Conservation (phyloP, 805 yeast species). For the Saccharomycopsis oosterbeekiorum region DNA sequence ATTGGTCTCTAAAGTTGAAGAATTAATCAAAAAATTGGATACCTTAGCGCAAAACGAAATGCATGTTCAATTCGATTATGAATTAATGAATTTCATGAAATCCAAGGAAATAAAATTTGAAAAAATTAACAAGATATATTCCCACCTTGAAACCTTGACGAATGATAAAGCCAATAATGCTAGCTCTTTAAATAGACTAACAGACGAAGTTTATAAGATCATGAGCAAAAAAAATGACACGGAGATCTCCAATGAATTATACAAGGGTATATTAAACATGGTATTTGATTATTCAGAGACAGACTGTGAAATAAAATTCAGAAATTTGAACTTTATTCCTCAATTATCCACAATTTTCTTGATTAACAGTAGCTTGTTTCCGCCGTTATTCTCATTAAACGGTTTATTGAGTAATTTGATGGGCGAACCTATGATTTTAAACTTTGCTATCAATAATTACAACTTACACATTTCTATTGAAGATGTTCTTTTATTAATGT, state of each 20-base stretch:
- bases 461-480: conserved; percentile 11
- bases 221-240: conserved; percentile 6
- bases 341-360: conserved; percentile 11
- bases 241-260: conserved; percentile 6
- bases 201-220: conserved; percentile 1
- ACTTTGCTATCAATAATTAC: conserved; percentile 4
- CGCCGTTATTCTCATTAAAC: conserved; percentile 8
- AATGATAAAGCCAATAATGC: background rate
- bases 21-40: conserved; percentile 1
- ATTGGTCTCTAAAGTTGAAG: conserved; percentile 2
- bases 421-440: conserved; percentile 8
- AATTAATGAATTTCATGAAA: conserved; percentile 11
- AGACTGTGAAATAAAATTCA: conserved; percentile 1
- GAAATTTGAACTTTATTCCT: conserved; percentile 9
- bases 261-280: conserved; percentile 2
- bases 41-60: background rate
- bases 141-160: background rate
- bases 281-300: background rate
- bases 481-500: conserved; percentile 12
- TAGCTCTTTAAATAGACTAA: background rate
- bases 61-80: conserved; percentile 9
- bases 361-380: conserved; percentile 9
- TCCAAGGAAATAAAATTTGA: conserved; percentile 1
- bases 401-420: conserved; percentile 9
- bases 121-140: conserved; percentile 4